Evolutionary conservation across 2,329 filamentous ascomycete genomes (phyloP).

Genomic region (Blumeria hordei): DNA sequence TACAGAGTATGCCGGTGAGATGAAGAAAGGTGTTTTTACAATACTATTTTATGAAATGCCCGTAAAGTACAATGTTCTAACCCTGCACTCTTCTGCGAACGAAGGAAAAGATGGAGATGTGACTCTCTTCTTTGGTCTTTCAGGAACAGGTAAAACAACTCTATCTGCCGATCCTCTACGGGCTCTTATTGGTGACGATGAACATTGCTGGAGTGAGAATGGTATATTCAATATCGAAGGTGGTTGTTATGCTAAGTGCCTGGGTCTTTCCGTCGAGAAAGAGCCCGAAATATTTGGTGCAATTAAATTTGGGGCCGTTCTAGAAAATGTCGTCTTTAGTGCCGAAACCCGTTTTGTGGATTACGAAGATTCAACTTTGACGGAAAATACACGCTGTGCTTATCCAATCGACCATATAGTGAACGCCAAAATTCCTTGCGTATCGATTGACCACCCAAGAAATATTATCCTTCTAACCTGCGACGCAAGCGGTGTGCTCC

Average conservation of each 20-base stretch:
- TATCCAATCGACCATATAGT: slow-evolving; percentile 98
- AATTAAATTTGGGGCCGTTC: slow-evolving; percentile 87
- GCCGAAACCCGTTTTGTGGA: slow-evolving; percentile 71
- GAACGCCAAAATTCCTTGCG: slow-evolving; percentile 96
- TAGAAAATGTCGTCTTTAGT: slow-evolving; percentile 98
- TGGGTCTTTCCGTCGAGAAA: slow-evolving; percentile 93
- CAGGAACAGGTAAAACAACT: slow-evolving; percentile 95
- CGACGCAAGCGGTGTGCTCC: slow-evolving; percentile 89
- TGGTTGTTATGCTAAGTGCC: slow-evolving; percentile 97
- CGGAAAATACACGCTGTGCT: slow-evolving; percentile 93
- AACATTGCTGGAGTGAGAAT: slow-evolving; percentile 96
- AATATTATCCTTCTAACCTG: slow-evolving; percentile 98
- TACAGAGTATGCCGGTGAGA: slow-evolving; percentile 92
- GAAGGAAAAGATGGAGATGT: slow-evolving; percentile 88
- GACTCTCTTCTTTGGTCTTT: slow-evolving; percentile 97
- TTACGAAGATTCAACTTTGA: slow-evolving; percentile 86
- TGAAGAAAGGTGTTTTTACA: slow-evolving; percentile 98
- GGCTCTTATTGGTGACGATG: slow-evolving; percentile 87
- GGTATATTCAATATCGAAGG: slow-evolving; percentile 99
- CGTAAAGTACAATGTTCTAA: slow-evolving; percentile 97
- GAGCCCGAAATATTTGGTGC: slow-evolving; percentile 94
- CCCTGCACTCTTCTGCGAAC: slow-evolving; percentile 94
- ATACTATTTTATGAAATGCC: slow-evolving; percentile 99
- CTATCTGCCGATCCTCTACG: slow-evolving; percentile 93
- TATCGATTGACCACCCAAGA: slow-evolving; percentile 65